Evolutionary conservation across 2,329 filamentous ascomycete genomes (phyloP).

Genomic region (Cucurbitaria berberidis): DNA sequence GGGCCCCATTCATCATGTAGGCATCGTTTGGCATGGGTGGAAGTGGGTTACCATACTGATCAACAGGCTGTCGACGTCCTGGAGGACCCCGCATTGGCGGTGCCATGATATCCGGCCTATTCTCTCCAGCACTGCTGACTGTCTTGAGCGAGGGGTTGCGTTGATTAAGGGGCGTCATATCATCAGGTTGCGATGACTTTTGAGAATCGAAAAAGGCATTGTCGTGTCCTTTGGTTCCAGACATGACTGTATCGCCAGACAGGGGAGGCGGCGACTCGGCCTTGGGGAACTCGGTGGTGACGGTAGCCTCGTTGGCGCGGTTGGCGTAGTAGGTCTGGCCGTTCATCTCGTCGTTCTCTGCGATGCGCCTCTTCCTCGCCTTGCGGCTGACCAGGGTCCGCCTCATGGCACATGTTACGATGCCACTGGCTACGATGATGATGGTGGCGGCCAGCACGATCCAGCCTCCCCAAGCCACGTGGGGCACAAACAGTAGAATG

Average conservation of each 20-base stretch:
- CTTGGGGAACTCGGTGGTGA: constrained; percentile 51
- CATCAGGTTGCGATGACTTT: constrained; percentile 68
- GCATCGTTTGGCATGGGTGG: constrained; percentile 53
- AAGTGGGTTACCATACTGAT: constrained; percentile 70
- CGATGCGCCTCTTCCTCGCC: constrained; percentile 89
- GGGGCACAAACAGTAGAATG: constrained; percentile 91
- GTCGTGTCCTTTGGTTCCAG: constrained; percentile 57
- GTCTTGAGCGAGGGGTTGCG: constrained; percentile 67
- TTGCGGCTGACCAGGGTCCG: constrained; percentile 89
- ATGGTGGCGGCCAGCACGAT: constrained; percentile 89
- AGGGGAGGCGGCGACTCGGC: constrained; percentile 62
- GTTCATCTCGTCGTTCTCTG: constrained; percentile 95
- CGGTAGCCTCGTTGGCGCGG: constrained; percentile 43
- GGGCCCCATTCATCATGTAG: constrained; percentile 51
- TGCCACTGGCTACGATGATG: constrained; percentile 77
- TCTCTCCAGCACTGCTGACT: constrained; percentile 53
- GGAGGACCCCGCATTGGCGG: constrained; percentile 47
- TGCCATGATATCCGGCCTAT: constrained; percentile 47
- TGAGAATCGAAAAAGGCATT: constrained; percentile 70
- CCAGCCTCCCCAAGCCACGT: constrained; percentile 93
- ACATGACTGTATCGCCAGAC: constrained; percentile 62
- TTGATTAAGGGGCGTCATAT: constrained; percentile 72
- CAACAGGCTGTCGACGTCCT: constrained; percentile 54
- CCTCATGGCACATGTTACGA: constrained; percentile 94
- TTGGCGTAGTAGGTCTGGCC: constrained; percentile 83